Evolutionary conservation across 768 basidiomycete genomes (phyloP), one percentile per base, ranked within the genome.

Genomic region (Amanita molliuscula): DNA sequence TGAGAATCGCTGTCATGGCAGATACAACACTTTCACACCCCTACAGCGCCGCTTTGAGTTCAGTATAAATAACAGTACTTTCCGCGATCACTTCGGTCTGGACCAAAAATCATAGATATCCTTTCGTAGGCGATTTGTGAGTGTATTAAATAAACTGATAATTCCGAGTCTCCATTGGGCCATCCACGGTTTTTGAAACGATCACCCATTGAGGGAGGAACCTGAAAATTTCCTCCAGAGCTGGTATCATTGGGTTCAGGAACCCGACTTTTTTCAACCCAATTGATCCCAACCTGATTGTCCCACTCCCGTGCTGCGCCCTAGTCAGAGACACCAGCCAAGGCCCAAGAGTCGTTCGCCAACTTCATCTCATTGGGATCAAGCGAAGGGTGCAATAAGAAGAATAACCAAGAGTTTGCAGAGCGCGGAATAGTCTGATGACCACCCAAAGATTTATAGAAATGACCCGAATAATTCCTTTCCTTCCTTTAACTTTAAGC

Each of bases 241-340:
- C 84, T 4, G 85, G 85, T 18, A 88, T 84, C n/a, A n/a, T n/a
- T n/a, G n/a, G 56, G 7, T 36, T 47, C 18, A 28, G 40, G 37
- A 36, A 44, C 29, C 40, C 46, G 33, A 15, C 21, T 28, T 63
- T 72, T 21, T 57, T 58, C 60, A 40, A 56, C n/a, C 53, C 45
- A 15, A 69, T 70, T 53, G 71, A 67, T 36, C 77, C n/a, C n/a
- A n/a, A n/a, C n/a, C n/a, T n/a, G n/a, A 38, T n/a, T 53, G 69
- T 74, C 36, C 61, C 78, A 56, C 76, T 76, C 61, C 77, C 75
- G 55, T 80, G 79, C 58, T 86, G 82, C n/a, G 72, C 75, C 78
- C 82, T 6, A 47, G 35, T 46, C 52, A 18, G 48, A 36, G n/a
- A n/a, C n/a, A n/a, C n/a, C n/a, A 38, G 50, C 58, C 29, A 69